Conservation (phyloP, 352 stramenopile genomes). For the Globisporangium heterothallicum region DNA sequence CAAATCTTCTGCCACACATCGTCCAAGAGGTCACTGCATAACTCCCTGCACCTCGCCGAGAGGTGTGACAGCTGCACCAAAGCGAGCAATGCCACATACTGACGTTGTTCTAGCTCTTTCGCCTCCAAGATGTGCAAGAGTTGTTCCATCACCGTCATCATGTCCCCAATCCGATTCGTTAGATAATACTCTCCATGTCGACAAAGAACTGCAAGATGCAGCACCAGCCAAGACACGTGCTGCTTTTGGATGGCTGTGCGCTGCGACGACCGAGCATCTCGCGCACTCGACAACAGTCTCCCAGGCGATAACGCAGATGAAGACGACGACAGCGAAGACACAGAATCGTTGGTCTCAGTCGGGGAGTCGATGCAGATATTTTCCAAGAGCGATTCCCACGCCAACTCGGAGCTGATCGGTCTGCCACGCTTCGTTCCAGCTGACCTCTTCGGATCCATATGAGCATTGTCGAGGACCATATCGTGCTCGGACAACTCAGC, state of each 20-base stretch:
- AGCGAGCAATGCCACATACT: conserved; percentile 39
- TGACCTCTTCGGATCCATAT: not conserved
- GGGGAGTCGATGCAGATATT: conserved; percentile 27
- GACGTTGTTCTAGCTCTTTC: conserved; percentile 42
- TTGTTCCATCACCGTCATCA: conserved; percentile 53
- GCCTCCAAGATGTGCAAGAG: conserved; percentile 33
- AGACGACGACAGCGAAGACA: conserved; percentile 19
- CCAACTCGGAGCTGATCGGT: conserved; percentile 20
- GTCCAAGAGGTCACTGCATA: conserved; percentile 28
- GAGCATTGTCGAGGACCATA: not conserved
- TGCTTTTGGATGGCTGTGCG: conserved; percentile 25
- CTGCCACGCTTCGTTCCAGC: conserved; percentile 11
- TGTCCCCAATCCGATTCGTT: conserved; percentile 44
- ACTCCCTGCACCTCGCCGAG: conserved; percentile 21
- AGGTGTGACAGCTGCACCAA: conserved; percentile 51
- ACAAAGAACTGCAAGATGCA: conserved; percentile 36
- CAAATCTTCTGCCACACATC: conserved; percentile 46
- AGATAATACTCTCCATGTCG: conserved; percentile 53
- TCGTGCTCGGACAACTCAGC: conserved; percentile 13
- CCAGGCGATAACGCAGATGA: not conserved
- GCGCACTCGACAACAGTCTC: conserved; percentile 10
- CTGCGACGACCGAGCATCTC: conserved; percentile 13
- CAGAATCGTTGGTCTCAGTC: conserved; percentile 16
- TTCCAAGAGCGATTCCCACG: conserved; percentile 43
- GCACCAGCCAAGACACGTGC: conserved; percentile 39